Evolutionary conservation across 2,329 filamentous ascomycete genomes (phyloP).

Genomic region (Beauveria asiatica): DNA sequence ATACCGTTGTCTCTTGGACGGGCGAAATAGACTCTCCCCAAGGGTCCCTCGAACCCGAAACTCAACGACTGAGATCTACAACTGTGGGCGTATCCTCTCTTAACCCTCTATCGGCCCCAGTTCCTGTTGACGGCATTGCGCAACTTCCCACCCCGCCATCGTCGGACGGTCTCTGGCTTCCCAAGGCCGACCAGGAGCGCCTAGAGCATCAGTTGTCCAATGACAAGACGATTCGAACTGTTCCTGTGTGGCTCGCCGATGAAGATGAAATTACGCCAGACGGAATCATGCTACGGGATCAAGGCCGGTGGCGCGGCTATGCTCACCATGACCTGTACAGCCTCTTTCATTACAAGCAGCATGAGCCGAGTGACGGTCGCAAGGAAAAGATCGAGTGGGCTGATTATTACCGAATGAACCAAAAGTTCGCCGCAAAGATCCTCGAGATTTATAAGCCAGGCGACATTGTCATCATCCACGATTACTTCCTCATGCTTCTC

Average conservation of each 20-base stretch:
- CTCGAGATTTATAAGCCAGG: constrained; percentile 84
- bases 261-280: constrained; percentile 58
- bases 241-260: constrained; percentile 85
- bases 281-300: constrained; percentile 69
- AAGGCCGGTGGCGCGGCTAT: constrained; percentile 79
- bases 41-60: constrained; percentile 38
- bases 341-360: constrained; percentile 92
- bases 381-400: constrained; percentile 78
- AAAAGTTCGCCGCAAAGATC: constrained; percentile 83
- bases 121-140: constrained; percentile 58
- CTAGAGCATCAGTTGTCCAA: constrained; percentile 68
- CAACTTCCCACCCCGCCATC: constrained; percentile 49
- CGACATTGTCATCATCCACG: constrained; percentile 86
- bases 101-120: constrained; percentile 70
- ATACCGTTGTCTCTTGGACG: constrained; percentile 90
- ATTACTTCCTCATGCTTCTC: constrained; percentile 86
- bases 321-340: constrained; percentile 89
- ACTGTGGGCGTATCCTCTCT: constrained; percentile 46
- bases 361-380: constrained; percentile 79
- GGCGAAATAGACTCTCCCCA: constrained; percentile 62
- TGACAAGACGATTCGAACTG: constrained; percentile 66
- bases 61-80: constrained; percentile 34
- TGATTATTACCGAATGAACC: constrained; percentile 89
- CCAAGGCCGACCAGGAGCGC: constrained; percentile 58
- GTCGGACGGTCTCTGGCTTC: constrained; percentile 62